These are phyloP conservation scores for Neurospora sp. DNA, from an alignment of 2,329 filamentous ascomycete species.

Conservation along the genomic window DNA sequence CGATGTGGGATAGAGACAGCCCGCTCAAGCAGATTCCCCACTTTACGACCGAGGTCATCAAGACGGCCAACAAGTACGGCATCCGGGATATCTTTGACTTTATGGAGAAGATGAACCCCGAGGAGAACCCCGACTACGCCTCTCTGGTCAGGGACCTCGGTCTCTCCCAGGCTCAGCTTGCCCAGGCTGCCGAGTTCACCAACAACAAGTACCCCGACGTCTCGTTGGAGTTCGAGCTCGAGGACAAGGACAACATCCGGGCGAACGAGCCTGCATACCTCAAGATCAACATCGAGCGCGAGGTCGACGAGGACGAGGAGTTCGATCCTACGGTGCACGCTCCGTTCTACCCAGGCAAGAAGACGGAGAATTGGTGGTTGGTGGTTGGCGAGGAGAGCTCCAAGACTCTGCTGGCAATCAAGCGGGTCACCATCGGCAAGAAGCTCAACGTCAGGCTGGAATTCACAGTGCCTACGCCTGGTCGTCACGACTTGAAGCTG, in stretches of 20 bases:
- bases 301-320: conserved; percentile 62
- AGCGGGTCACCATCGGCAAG: conserved; percentile 77
- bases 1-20: conserved; percentile 97
- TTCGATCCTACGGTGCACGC: conserved; percentile 81
- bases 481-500: conserved; percentile 78
- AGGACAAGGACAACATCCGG: conserved; percentile 69
- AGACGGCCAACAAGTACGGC: conserved; percentile 63
- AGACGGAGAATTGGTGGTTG: conserved; percentile 98
- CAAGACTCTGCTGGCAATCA: conserved; percentile 83
- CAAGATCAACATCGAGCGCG: conserved; percentile 74
- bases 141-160: conserved; percentile 68
- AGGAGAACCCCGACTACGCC: conserved; percentile 76
- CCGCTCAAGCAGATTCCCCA: conserved; percentile 97
- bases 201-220: conserved; percentile 95
- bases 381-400: conserved; percentile 89
- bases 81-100: conserved; percentile 96
- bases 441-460: conserved; percentile 73
- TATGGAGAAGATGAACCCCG: conserved; percentile 97
- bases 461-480: conserved; percentile 75
- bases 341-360: conserved; percentile 84
- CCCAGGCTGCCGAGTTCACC: conserved; percentile 85
- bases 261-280: conserved; percentile 76
- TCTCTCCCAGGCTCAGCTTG: conserved; percentile 71
- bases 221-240: conserved; percentile 77
- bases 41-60: conserved; percentile 74